phyloP scores from a whole-genome alignment of 2,329 filamentous ascomycete genomes.

The Microascus cirrosus region DNA sequence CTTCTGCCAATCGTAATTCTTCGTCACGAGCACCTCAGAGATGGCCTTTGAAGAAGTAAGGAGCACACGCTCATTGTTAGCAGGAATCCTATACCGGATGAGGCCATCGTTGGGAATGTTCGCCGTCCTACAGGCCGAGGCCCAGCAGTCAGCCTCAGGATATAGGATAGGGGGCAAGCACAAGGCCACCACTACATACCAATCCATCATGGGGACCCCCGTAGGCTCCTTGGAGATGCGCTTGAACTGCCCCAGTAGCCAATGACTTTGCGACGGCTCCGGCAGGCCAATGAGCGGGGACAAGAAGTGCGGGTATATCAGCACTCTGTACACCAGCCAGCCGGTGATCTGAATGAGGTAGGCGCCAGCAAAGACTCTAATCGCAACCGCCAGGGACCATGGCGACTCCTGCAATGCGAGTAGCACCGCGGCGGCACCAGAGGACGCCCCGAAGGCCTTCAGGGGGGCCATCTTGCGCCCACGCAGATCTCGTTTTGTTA shows the following conservation, averaged over 20 bases:
- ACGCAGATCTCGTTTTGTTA: not conserved
- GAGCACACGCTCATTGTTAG: constrained; percentile 54
- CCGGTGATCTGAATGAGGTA: constrained; percentile 22
- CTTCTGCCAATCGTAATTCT: constrained; percentile 61
- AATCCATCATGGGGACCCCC: constrained; percentile 33
- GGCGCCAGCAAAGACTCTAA: not conserved
- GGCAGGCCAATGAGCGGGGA: constrained; percentile 39
- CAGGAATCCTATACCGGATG: constrained; percentile 52
- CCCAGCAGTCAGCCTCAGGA: constrained; percentile 1
- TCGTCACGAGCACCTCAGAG: constrained; percentile 58
- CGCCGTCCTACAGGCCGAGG: constrained; percentile 35
- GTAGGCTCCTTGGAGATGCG: constrained; percentile 19
- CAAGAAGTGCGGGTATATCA: constrained; percentile 37
- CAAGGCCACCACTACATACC: constrained; percentile 21
- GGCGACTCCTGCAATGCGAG: not conserved
- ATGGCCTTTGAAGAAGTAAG: constrained; percentile 52
- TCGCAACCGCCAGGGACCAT: not conserved
- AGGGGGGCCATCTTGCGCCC: not conserved
- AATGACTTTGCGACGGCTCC: constrained; percentile 28
- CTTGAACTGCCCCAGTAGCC: constrained; percentile 34
- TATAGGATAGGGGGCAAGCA: too few species aligned
- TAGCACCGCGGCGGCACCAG: not conserved
- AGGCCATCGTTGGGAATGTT: constrained; percentile 56
- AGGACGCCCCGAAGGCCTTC: not conserved
- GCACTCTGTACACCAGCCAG: constrained; percentile 27